Conservation (phyloP, 129 eudicot species). For the Tagetes patula region DNA sequence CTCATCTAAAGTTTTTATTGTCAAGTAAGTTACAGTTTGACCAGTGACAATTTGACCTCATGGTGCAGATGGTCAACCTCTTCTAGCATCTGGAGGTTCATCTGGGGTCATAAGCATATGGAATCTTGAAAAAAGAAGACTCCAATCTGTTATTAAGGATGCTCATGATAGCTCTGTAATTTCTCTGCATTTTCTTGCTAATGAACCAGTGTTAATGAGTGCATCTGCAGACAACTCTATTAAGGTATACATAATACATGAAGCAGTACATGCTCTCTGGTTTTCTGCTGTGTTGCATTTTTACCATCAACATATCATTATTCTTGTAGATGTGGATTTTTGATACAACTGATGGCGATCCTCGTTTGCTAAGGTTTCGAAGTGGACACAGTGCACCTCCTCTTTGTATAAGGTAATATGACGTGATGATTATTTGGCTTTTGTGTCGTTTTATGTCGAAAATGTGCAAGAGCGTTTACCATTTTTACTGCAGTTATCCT, state of each 20-base stretch:
- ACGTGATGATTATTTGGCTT: background rate
- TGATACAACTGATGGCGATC: conserved; percentile 91
- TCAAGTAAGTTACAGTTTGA: conserved; percentile 7
- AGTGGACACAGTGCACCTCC: conserved; percentile 99
- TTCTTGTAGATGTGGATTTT: conserved; percentile 87
- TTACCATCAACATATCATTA: background rate
- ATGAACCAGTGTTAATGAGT: conserved; percentile 95
- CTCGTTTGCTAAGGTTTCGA: conserved; percentile 85
- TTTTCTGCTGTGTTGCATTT: conserved; percentile 5
- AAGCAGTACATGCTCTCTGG: background rate
- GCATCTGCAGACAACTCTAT: conserved; percentile 89
- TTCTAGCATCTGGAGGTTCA: conserved; percentile 97
- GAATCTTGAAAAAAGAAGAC: conserved; percentile 93
- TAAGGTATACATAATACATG: conserved; percentile 44
- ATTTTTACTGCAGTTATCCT: background rate
- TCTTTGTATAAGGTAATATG: conserved; percentile 63
- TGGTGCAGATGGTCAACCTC: conserved; percentile 81
- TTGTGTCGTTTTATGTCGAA: background rate
- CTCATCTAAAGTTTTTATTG: background rate
- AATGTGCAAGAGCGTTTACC: background rate
- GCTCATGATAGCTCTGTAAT: conserved; percentile 82
- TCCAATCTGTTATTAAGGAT: conserved; percentile 79
- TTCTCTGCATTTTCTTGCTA: conserved; percentile 82
- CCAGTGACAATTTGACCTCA: conserved; percentile 3
- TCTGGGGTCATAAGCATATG: conserved; percentile 94